Percentiles rank a stretch among this genome's conserved stretches.
Conservation (phyloP, 1,284 basidiomycete genomes). For the Ustanciosporium gigantosporum region DNA sequence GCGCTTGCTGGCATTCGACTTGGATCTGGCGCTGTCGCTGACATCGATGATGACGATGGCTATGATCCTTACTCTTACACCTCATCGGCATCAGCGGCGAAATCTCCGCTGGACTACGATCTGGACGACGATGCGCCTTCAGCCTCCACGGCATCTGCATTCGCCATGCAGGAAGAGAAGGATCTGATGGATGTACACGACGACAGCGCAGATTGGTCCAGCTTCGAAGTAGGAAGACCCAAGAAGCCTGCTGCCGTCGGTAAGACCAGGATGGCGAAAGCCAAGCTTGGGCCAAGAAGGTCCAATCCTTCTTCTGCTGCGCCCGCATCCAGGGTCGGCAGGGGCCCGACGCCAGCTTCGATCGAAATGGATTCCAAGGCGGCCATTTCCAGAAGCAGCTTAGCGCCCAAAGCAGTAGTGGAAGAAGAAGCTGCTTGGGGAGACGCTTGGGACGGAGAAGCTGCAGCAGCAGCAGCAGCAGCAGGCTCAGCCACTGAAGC, state of each 20-base stretch:
- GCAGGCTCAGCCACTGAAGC: background rate
- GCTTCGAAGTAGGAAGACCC: conserved; percentile 38
- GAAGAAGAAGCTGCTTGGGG: conserved; percentile 19
- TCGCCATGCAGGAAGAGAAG: conserved; percentile 1
- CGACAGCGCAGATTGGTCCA: conserved; percentile 49
- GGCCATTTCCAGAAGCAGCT: conserved; percentile 29
- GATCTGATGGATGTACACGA: conserved; percentile 54
- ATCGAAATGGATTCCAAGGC: conserved; percentile 15
- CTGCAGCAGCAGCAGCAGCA: background rate
- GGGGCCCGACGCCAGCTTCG: conserved; percentile 1
- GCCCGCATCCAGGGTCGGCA: conserved; percentile 3
- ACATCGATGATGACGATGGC: background rate
- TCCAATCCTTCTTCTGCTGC: conserved; percentile 8
- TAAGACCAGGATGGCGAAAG: conserved; percentile 22
- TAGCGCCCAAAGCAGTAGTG: conserved; percentile 9
- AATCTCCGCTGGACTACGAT: conserved; percentile 29
- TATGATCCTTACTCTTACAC: conserved; percentile 6
- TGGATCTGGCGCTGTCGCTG: conserved; percentile 11
- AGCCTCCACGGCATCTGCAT: conserved; percentile 20
- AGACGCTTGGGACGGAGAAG: conserved; percentile 22
- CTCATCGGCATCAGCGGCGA: conserved; percentile 2
- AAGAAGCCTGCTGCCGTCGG: conserved; percentile 24
- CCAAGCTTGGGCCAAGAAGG: conserved; percentile 23
- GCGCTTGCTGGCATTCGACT: conserved; percentile 30
- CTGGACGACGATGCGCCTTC: conserved; percentile 19